Evolutionary conservation across 192 early-diverging fungal species (phyloP).

Genomic region (Martensiomyces pterosporus): DNA sequence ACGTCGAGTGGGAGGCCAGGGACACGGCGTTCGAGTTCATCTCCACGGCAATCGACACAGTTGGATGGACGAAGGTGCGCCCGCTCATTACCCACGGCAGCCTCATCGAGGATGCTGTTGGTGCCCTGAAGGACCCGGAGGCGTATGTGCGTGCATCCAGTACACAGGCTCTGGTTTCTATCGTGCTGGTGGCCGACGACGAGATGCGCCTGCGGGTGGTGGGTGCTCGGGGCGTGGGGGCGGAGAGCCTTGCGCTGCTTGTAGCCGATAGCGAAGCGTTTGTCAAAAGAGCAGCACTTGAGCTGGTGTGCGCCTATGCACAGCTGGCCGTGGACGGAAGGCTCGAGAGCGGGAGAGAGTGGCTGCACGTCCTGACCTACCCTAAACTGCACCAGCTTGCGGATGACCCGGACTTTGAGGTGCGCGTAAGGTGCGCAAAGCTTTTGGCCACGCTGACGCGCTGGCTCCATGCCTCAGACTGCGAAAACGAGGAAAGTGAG

Average conservation of each 20-base stretch:
- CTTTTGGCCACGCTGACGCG: conserved; percentile 13
- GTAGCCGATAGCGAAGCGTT: conserved; percentile 40
- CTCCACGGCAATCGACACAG: not conserved
- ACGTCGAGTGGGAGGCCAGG: conserved; percentile 44
- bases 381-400: conserved; percentile 14
- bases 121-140: conserved; percentile 24
- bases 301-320: conserved; percentile 15
- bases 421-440: conserved; percentile 34
- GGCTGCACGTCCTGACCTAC: conserved; percentile 15
- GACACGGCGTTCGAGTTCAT: conserved; percentile 42
- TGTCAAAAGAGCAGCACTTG: conserved; percentile 38
- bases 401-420: conserved; percentile 43
- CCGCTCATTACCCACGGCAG: not conserved
- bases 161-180: conserved; percentile 11
- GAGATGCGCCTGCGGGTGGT: not conserved
- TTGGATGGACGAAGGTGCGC: not conserved
- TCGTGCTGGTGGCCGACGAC: conserved; percentile 2
- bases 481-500: not conserved
- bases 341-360: conserved; percentile 3
- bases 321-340: not conserved
- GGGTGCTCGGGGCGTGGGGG: not conserved
- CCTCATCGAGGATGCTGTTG: conserved; percentile 17
- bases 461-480: conserved; percentile 4
- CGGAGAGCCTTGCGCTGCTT: conserved; percentile 3
- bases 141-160: conserved; percentile 47